Base-by-base conservation (phyloP, 2,329 filamentous ascomycete species). In the Fusarium bulbicola region DNA sequence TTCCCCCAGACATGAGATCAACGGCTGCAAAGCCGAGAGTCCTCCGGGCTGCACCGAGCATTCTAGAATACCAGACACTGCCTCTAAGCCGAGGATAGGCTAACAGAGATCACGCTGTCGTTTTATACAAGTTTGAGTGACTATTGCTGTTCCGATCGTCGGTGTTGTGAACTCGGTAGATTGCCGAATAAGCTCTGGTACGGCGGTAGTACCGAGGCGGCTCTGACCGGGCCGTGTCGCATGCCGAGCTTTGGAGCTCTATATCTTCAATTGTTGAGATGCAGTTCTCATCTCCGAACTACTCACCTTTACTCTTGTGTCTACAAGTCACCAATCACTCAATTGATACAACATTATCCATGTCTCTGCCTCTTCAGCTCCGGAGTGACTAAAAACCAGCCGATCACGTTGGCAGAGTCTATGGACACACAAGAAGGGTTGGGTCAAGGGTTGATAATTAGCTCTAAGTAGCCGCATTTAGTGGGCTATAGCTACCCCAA, bases 401-500 rank as follows among this genome's bases (percentile, higher is more conserved):
- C 45, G 61, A 42, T 52, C 66, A 60, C 54, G 66, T 24, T 57
- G 34, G 28, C 13, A 20, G 13, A 68, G 30, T 20, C 24, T 47
- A 36, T 11, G 21, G 32, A 24, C 24, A 39, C 21, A 18, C 9
- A n/a, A 28, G 11, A 30, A 40, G 24, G 15, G 50, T 40, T 37
- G 20, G 18, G 47, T 30, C n/a, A 30, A 62, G 52, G 40, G 52
- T 46, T 63, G 39, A 43, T 20, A 24, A 46, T 59, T 42, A 52
- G 58, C 36, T 52, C 37, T 32, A 36, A 47, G 42, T 63, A 71
- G 62, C 54, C 59, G 53, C 63, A 50, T 59, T 57, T 68, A 66
- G 49, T 45, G 66, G 66, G 56, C 63, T 54, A 59, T 46, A 72
- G 58, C 68, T 69, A 57, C 60, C 64, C 71, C 64, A 54, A 57